Conservation (phyloP, 1,139 yeast genomes). For the Hemisphaericaspora lyxosophila region DNA sequence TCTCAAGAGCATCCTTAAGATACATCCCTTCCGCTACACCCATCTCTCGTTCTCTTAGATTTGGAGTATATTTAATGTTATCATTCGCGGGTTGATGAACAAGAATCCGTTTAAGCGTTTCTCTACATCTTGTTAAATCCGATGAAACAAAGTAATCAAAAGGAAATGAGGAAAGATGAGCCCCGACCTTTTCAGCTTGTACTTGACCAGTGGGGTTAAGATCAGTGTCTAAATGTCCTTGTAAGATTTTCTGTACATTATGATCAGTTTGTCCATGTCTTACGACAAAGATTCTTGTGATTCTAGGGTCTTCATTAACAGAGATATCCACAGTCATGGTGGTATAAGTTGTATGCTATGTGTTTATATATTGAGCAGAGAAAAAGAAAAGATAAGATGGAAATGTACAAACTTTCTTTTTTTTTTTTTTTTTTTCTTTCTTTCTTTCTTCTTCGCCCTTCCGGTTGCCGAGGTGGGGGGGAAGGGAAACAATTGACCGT, state of each 20-base stretch:
- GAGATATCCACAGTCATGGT: constrained; percentile 31
- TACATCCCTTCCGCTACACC: constrained; percentile 76
- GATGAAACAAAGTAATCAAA: constrained; percentile 58
- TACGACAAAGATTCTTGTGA: constrained; percentile 58
- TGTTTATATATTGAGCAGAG: neutral
- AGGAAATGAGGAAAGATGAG: constrained; percentile 33
- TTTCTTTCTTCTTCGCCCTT: too few relatives aligned
- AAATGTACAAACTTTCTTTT: neutral
- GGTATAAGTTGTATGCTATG: neutral
- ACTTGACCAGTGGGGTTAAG: constrained; percentile 56
- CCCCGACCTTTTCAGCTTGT: constrained; percentile 57
- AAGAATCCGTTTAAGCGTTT: constrained; percentile 46
- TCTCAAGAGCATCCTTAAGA: constrained; percentile 59
- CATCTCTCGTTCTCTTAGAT: constrained; percentile 76
- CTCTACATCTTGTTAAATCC: constrained; percentile 60
- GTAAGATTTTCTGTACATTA: constrained; percentile 63
- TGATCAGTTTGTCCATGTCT: constrained; percentile 84
- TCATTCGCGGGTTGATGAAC: constrained; percentile 22
- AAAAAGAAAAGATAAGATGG: neutral
- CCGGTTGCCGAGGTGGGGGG: too few relatives aligned
- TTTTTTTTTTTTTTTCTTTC: too few relatives aligned
- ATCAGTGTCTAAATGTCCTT: constrained; percentile 68
- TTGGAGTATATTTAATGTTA: constrained; percentile 25
- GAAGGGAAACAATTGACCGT: too few relatives aligned
- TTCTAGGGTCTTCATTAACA: constrained; percentile 34